These are phyloP conservation scores for Scolecobasidium constrictum DNA, from an alignment of 2,329 filamentous ascomycete genomes.

Conservation along the genomic window DNA sequence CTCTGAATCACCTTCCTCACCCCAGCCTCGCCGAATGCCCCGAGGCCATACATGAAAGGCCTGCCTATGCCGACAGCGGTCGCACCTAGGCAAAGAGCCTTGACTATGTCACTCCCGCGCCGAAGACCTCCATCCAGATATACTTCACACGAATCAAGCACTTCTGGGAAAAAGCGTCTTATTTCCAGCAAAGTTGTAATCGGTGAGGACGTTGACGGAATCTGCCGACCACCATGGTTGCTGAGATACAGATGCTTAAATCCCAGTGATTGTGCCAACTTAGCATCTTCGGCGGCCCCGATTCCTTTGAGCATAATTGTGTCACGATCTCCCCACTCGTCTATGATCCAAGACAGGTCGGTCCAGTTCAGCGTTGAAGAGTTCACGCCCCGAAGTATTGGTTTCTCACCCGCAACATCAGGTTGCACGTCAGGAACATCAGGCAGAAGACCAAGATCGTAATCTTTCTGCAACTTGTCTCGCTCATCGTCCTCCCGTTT, in stretches of 20 bases:
- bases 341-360: too few species aligned
- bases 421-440: too few species aligned
- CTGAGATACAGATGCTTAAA: conserved; percentile 26
- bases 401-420: too few species aligned
- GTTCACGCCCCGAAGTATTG: too few species aligned
- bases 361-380: too few species aligned
- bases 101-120: conserved; percentile 24
- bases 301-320: conserved; percentile 29
- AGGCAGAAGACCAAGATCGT: too few species aligned
- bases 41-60: conserved; percentile 25
- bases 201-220: conserved; percentile 23
- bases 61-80: conserved; percentile 24
- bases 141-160: conserved; percentile 19
- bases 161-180: conserved; percentile 21
- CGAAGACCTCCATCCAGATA: conserved; percentile 26
- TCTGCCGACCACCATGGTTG: conserved; percentile 26
- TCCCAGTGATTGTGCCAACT: conserved; percentile 21
- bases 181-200: conserved; percentile 26
- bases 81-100: conserved; percentile 25
- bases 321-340: too few species aligned
- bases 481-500: too few species aligned
- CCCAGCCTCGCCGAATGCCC: conserved; percentile 24
- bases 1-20: conserved; percentile 28
- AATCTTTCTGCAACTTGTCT: too few species aligned
- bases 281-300: conserved; percentile 26